These are phyloP conservation scores for Ogataea minuta DNA, from an alignment of 805 yeast genomes.

Conservation along the genomic window DNA sequence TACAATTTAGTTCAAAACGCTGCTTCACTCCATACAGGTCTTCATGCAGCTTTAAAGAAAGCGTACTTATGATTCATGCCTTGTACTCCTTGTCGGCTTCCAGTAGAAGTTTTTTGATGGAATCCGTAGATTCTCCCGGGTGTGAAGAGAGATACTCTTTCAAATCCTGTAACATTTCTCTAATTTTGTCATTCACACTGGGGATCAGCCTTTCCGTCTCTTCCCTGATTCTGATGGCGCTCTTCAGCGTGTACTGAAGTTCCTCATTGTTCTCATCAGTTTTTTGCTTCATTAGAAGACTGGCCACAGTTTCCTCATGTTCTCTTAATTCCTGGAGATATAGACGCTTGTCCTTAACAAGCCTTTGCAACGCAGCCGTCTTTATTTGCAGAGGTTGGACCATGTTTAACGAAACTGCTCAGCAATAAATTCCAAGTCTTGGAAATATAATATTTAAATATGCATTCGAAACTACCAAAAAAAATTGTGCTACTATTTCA, in stretches of 20 bases:
- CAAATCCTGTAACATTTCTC: constrained; percentile 22
- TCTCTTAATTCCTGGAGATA: constrained; percentile 56
- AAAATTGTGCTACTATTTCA: too few relatives aligned
- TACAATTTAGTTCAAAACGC: too few relatives aligned
- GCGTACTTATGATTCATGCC: not conserved
- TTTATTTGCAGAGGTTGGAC: constrained; percentile 70
- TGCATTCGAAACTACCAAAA: constrained; percentile 1
- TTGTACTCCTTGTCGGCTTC: constrained; percentile 23
- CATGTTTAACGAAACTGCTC: constrained; percentile 36
- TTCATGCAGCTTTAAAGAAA: too few relatives aligned
- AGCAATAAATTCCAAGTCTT: not conserved
- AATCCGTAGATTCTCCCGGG: constrained; percentile 21
- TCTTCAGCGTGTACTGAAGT: constrained; percentile 25
- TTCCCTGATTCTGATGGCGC: constrained; percentile 26
- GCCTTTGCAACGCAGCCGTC: constrained; percentile 63
- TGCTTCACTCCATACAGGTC: too few relatives aligned
- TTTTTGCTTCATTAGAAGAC: constrained; percentile 12
- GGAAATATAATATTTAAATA: too few relatives aligned
- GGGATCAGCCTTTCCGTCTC: constrained; percentile 33
- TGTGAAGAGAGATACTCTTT: constrained; percentile 23
- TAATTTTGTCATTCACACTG: constrained; percentile 23
- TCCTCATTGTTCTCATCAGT: constrained; percentile 26
- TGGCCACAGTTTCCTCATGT: constrained; percentile 16
- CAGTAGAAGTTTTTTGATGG: constrained; percentile 21
- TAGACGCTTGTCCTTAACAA: constrained; percentile 63